These are phyloP conservation scores for Puccinia triticina DNA, from an alignment of 1,284 basidiomycete species.

Conservation along the genomic window DNA sequence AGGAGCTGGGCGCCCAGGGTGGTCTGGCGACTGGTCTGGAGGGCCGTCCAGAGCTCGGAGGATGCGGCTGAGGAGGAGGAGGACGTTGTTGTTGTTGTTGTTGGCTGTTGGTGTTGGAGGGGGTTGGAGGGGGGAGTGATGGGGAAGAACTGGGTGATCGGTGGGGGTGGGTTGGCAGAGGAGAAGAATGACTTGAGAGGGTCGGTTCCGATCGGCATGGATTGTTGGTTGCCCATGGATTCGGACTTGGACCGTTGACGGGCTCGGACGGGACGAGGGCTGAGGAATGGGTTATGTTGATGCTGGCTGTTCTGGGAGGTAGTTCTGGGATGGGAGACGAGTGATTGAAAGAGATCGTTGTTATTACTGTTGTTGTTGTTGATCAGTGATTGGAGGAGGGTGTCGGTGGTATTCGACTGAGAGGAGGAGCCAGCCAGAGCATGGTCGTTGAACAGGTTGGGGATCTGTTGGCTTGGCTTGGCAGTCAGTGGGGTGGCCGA, in stretches of 20 bases:
- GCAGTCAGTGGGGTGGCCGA: slow-evolving; percentile 47
- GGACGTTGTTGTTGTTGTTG: not conserved
- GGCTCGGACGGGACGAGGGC: slow-evolving; percentile 5
- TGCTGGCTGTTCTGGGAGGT: not conserved
- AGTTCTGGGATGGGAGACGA: not conserved
- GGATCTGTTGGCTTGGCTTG: slow-evolving; percentile 22
- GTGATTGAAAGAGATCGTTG: slow-evolving; percentile 3
- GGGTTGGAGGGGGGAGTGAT: slow-evolving; percentile 11
- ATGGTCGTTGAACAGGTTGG: not conserved
- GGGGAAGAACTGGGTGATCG: slow-evolving; percentile 11
- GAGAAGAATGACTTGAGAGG: not conserved
- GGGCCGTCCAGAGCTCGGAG: slow-evolving; percentile 14
- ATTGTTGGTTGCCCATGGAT: slow-evolving; percentile 24
- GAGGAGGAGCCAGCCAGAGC: not conserved
- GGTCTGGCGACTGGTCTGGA: not conserved
- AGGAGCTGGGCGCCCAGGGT: not conserved
- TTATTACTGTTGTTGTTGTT: not conserved
- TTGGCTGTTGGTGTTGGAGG: not conserved
- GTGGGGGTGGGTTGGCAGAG: not conserved
- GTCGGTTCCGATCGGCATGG: not conserved
- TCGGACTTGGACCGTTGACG: slow-evolving; percentile 47
- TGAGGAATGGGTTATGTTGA: slow-evolving; percentile 26
- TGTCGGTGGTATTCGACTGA: not conserved
- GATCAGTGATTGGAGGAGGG: not conserved
- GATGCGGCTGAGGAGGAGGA: not conserved